Conservation (phyloP, 345 rosid species). For the Rhodamnia rubescens region DNA sequence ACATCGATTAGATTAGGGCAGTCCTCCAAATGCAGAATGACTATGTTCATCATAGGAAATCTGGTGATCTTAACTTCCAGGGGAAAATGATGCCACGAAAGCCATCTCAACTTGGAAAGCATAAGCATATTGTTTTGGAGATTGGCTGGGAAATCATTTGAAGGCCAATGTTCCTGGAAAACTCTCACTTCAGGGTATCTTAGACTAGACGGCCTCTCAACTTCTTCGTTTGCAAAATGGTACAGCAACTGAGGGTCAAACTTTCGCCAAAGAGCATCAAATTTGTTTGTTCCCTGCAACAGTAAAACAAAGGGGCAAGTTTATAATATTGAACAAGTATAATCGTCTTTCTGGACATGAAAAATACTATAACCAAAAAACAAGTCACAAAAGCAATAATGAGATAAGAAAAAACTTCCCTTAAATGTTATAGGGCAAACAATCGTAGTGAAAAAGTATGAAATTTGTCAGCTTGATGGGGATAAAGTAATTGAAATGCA, state of each 20-base stretch:
- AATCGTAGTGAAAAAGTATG: neutral
- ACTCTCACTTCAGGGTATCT: neutral
- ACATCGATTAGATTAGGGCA: neutral
- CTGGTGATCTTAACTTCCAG: neutral
- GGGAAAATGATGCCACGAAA: neutral
- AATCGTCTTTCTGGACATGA: too few relatives aligned
- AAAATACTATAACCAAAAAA: too few relatives aligned
- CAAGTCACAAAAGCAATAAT: too few relatives aligned
- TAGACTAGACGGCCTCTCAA: neutral
- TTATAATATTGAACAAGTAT: too few relatives aligned
- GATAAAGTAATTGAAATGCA: neutral
- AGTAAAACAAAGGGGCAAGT: too few relatives aligned
- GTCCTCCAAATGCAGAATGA: neutral
- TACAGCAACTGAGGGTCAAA: neutral
- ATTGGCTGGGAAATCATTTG: neutral
- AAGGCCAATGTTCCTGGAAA: too few relatives aligned
- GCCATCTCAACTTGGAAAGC: neutral
- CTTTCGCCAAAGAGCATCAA: neutral
- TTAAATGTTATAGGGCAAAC: too few relatives aligned
- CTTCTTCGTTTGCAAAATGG: neutral
- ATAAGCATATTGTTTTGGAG: neutral
- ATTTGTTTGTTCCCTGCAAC: neutral
- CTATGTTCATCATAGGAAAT: neutral
- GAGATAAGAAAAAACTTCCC: too few relatives aligned
- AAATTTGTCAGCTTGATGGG: neutral